Percentiles rank a stretch among this genome's conserved stretches.
Evolutionary conservation across 495 filamentous ascomycete genomes (phyloP).

Genomic region (Oleoguttula mirabilis): DNA sequence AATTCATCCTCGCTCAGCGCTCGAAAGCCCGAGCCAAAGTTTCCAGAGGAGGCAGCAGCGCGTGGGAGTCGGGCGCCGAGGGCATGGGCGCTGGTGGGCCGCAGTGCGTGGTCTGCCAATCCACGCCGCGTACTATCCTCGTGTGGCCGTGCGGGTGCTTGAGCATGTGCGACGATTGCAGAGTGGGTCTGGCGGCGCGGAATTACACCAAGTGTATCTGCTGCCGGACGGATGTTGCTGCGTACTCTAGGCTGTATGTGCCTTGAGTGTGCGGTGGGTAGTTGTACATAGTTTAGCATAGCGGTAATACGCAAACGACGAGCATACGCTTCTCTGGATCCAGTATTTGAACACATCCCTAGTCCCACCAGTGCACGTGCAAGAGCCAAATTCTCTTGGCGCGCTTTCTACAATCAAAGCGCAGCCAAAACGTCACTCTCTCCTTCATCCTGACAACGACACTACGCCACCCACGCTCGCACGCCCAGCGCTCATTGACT

Average conservation of each 20-base stretch:
- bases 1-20: conserved; percentile 50
- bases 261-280: conserved; percentile 37
- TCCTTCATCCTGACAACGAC: conserved; percentile 8
- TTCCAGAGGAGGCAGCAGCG: conserved; percentile 18
- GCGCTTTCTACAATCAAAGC: no score
- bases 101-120: conserved; percentile 88
- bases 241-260: conserved; percentile 83
- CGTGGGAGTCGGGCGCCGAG: conserved; percentile 56
- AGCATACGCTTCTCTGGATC: no score
- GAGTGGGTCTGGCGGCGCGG: conserved; percentile 87
- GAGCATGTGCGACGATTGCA: conserved; percentile 86
- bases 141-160: conserved; percentile 95
- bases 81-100: conserved; percentile 65
- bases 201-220: conserved; percentile 94
- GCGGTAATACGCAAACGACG: no score
- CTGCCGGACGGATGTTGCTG: conserved; percentile 72
- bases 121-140: conserved; percentile 72
- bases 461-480: conserved; percentile 12
- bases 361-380: no score
- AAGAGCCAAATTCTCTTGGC: no score
- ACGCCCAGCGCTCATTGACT: conserved; percentile 18
- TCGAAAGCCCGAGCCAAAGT: conserved; percentile 24
- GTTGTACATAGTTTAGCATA: no score
- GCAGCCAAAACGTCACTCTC: background rate
- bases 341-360: no score